These are phyloP conservation scores for Hordeum pubiflorum DNA, from an alignment of 202 grass and related monocot species.

Conservation along the genomic window DNA sequence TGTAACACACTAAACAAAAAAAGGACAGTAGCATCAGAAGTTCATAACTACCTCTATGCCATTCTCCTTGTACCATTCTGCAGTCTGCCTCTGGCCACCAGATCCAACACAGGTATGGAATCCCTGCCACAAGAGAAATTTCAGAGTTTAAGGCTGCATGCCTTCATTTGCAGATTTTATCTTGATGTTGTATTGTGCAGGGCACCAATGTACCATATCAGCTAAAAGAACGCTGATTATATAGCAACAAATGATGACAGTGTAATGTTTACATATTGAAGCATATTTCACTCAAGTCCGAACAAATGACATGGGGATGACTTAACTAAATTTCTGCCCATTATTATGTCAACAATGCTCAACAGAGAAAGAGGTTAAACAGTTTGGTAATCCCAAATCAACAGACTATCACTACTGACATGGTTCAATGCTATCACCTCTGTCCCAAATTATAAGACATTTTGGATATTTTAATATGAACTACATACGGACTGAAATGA, in stretches of 20 bases:
- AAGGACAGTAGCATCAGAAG: not conserved
- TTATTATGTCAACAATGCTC: not conserved
- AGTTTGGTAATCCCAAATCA: not conserved
- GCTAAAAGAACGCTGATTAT: not conserved
- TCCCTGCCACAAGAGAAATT: slow-evolving; percentile 47
- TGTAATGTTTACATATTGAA: not conserved
- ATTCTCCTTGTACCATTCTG: slow-evolving; percentile 85
- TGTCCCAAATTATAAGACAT: no score
- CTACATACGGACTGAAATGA: no score
- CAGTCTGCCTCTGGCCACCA: slow-evolving; percentile 66
- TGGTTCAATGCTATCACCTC: not conserved
- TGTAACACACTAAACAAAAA: not conserved
- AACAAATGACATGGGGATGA: not conserved
- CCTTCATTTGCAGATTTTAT: not conserved
- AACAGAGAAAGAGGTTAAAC: not conserved
- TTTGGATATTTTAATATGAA: no score
- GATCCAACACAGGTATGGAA: slow-evolving; percentile 93
- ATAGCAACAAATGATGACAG: not conserved
- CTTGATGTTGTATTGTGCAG: not conserved
- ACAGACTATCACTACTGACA: not conserved
- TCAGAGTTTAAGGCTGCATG: not conserved
- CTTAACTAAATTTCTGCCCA: not conserved
- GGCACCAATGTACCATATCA: not conserved
- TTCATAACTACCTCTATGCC: slow-evolving; percentile 72
- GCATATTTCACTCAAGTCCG: not conserved